phyloP scores from a whole-genome alignment of 495 filamentous ascomycete genomes.

The Annulohypoxylon nitens region DNA sequence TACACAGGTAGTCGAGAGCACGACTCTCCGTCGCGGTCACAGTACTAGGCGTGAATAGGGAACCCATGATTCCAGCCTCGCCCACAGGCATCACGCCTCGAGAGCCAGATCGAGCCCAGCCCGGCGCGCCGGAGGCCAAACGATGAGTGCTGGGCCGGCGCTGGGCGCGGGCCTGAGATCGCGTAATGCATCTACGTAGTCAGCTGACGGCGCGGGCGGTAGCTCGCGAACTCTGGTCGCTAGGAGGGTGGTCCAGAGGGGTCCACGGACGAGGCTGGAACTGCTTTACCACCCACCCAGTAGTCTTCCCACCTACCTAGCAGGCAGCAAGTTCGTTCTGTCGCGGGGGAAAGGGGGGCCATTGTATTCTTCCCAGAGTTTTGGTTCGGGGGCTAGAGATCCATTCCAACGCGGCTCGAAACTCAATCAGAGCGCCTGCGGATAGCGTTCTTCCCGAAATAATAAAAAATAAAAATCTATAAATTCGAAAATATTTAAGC shows the following conservation, averaged over 20 bases:
- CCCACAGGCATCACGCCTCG: constrained; percentile 8
- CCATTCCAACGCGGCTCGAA: constrained; percentile 34
- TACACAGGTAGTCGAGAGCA: not conserved
- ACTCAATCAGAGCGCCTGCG: constrained; percentile 30
- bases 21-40: not conserved
- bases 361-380: constrained; percentile 24
- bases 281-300: not conserved
- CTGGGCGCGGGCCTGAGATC: constrained; percentile 12
- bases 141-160: not conserved
- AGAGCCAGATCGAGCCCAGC: not conserved
- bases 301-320: not conserved
- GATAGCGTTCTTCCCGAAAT: constrained; percentile 2
- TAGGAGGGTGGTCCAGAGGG: constrained; percentile 27
- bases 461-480: constrained; percentile 12
- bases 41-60: not conserved
- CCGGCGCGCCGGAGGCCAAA: constrained; percentile 26
- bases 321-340: not conserved
- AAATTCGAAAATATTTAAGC: constrained; percentile 33
- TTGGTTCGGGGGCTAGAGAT: constrained; percentile 26
- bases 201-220: constrained; percentile 36
- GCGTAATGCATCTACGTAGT: constrained; percentile 46
- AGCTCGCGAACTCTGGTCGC: constrained; percentile 20
- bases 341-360: not conserved
- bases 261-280: constrained; percentile 25
- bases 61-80: constrained; percentile 9